Conservation (phyloP, 2,329 filamentous ascomycete genomes). For the Drechslera avenae region DNA sequence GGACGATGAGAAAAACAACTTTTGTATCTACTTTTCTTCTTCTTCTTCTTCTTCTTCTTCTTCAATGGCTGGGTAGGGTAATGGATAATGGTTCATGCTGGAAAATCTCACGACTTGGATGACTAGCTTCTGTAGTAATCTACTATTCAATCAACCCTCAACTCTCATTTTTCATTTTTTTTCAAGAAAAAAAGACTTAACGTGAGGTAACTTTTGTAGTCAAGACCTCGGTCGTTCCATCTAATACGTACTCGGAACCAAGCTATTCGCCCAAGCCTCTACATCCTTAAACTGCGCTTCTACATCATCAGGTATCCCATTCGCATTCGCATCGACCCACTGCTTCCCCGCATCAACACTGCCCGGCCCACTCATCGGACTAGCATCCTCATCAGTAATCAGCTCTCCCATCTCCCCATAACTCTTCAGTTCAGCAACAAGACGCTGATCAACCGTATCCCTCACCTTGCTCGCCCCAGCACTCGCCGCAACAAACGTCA, state of each 20-base stretch:
- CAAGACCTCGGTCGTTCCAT: too few relatives aligned
- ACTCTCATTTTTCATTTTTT: too few relatives aligned
- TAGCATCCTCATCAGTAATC: constrained; percentile 54
- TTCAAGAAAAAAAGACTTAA: too few relatives aligned
- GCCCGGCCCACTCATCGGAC: constrained; percentile 50
- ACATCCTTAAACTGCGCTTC: constrained; percentile 55
- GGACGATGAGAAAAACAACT: too few relatives aligned
- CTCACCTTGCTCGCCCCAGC: constrained; percentile 54
- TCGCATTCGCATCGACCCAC: constrained; percentile 54
- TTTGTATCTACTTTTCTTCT: too few relatives aligned
- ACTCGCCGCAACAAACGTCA: constrained; percentile 48
- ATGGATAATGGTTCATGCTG: too few relatives aligned
- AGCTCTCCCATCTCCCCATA: constrained; percentile 54
- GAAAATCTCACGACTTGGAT: too few relatives aligned
- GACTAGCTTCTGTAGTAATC: too few relatives aligned
- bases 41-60: too few relatives aligned
- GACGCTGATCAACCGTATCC: constrained; percentile 52
- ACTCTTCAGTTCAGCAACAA: constrained; percentile 54
- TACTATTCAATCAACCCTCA: too few relatives aligned
- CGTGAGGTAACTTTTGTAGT: too few relatives aligned
- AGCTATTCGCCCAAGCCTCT: constrained; percentile 58
- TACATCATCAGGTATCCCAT: constrained; percentile 58
- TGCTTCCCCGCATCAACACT: constrained; percentile 48
- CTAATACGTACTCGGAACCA: constrained; percentile 44
- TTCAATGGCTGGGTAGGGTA: too few relatives aligned